phyloP scores from a whole-genome alignment of 2,329 filamentous ascomycete genomes.

The Epichloe festucae region DNA sequence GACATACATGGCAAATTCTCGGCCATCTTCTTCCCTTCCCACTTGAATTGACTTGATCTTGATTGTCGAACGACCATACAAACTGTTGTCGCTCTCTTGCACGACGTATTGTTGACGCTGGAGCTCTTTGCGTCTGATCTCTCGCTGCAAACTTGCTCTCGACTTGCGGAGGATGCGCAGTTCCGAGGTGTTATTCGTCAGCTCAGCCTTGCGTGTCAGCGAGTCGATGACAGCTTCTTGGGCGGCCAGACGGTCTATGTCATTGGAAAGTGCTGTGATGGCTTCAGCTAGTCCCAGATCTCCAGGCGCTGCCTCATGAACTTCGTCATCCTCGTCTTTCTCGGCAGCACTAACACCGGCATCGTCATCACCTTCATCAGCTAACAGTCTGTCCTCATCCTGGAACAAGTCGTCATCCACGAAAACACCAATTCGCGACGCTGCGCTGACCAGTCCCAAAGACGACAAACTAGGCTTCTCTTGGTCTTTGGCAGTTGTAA shows the following conservation, averaged over 20 bases:
- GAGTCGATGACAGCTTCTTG: conserved; percentile 90
- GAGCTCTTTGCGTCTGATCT: conserved; percentile 86
- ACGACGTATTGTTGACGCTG: conserved; percentile 94
- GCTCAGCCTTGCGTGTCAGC: conserved; percentile 80
- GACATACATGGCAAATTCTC: conserved; percentile 86
- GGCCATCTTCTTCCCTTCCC: conserved; percentile 79
- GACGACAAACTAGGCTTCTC: conserved; percentile 82
- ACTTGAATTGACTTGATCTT: conserved; percentile 89
- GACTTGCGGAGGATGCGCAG: conserved; percentile 86
- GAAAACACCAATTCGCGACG: conserved; percentile 83
- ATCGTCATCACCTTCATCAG: conserved; percentile 68
- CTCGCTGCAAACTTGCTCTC: conserved; percentile 81
- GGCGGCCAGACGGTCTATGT: conserved; percentile 77
- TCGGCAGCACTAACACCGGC: conserved; percentile 39
- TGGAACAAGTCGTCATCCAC: conserved; percentile 85
- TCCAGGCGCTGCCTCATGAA: conserved; percentile 87
- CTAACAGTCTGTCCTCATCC: conserved; percentile 72
- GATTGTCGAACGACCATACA: conserved; percentile 83
- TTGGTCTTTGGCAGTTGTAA: conserved; percentile 27
- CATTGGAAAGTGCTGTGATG: conserved; percentile 72
- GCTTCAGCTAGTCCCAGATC: conserved; percentile 90
- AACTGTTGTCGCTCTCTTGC: conserved; percentile 93
- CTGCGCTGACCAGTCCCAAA: conserved; percentile 76
- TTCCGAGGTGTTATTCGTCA: conserved; percentile 94
- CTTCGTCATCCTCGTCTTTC: conserved; percentile 59